Evolutionary conservation across 2,329 filamentous ascomycete genomes (phyloP).

Genomic region (Achaetomium macrosporum): DNA sequence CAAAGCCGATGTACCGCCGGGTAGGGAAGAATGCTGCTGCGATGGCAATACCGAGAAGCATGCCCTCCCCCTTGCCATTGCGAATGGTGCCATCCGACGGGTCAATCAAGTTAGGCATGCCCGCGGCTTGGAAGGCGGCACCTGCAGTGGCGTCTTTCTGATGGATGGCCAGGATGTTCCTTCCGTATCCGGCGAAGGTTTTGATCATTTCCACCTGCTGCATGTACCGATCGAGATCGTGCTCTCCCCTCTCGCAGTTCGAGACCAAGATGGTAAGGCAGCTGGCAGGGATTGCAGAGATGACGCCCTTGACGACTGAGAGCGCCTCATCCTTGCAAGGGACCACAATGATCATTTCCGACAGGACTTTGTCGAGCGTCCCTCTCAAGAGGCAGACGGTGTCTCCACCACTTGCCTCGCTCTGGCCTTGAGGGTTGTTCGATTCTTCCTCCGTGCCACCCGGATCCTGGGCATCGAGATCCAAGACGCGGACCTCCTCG

Average conservation of each 20-base stretch:
- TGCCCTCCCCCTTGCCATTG: conserved; percentile 31
- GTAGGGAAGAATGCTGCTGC: conserved; percentile 23
- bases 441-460: neutral
- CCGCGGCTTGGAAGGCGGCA: conserved; percentile 21
- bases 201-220: conserved; percentile 22
- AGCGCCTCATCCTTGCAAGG: conserved; percentile 30
- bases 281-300: conserved; percentile 27
- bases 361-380: conserved; percentile 9
- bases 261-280: conserved; percentile 30
- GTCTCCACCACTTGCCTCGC: neutral
- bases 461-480: neutral
- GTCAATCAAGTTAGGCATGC: conserved; percentile 24
- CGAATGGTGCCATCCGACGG: conserved; percentile 20
- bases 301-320: conserved; percentile 25
- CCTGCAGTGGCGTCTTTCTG: conserved; percentile 27
- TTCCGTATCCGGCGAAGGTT: conserved; percentile 19
- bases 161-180: conserved; percentile 26
- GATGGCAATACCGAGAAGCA: conserved; percentile 30
- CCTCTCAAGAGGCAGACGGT: conserved; percentile 4
- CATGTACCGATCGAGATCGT: conserved; percentile 18
- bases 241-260: conserved; percentile 21
- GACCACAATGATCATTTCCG: conserved; percentile 28
- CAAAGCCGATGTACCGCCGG: conserved; percentile 28
- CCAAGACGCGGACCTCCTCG: neutral
- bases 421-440: neutral